Base-by-base conservation (phyloP, 2,329 filamentous ascomycete species). In the Diplodia mutila region DNA sequence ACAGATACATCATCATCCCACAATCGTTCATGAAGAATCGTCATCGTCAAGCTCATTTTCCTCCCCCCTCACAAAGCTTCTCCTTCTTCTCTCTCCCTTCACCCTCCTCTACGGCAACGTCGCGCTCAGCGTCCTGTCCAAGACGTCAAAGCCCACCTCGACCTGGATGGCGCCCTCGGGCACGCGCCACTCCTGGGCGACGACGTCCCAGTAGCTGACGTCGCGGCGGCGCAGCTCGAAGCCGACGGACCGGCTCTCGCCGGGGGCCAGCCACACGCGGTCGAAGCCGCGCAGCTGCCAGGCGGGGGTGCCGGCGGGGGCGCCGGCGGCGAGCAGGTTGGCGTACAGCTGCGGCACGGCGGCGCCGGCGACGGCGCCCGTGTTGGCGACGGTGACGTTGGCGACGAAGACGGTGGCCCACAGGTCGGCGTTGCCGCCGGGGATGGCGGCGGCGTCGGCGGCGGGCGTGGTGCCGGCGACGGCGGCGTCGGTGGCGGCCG, bases 331-430 rank as follows among this genome's bases (percentile, higher is more conserved):
- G 23, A 79, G 78, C 37, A 79, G 81, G 79, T 75, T 83, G n/a
- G 88, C 74, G 73, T 89, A 89, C 0, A 89, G 77, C 75, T 89
- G 86, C 2, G 84, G 78, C 0, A 88, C 83, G 11, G 83, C 80
- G 2, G 81, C 81, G 29, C 85, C 86, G 25, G 76, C 74, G 1
- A 80, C 73, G 6, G 72, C 69, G 18, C 87, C 86, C 0, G 82
- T 84, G 77, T 89, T 89, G 42, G 75, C 77, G 7, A 89, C 72
- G 1, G 79, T 76, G 2, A 83, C 80, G 2, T 79, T 78, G 14
- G 86, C 81, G 49, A 76, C 83, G 69, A 79, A 63, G 29, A 61
- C 39, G 6, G 76, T 77, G 8, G 84, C 80, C 81, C 84, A 89
- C 27, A 89, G 81, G 23, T 84, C 84, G 1, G 82, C 75, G 71